Conservation (phyloP, 768 basidiomycete genomes). For the Boletus sensibilis region DNA sequence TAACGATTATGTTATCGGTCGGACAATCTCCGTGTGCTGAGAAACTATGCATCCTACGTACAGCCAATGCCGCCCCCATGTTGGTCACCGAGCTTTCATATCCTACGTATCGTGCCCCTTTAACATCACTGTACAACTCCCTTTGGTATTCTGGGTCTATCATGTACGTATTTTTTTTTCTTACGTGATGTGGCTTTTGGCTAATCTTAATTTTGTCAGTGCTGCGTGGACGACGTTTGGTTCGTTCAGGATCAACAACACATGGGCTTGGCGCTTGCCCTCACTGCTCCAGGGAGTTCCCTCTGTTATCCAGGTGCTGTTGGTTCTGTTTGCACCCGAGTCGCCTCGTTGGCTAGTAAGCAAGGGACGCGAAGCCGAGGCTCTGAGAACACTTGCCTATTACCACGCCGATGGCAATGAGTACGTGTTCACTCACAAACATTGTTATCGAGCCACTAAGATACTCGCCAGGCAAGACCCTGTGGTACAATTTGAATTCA, state of each 20-base stretch:
- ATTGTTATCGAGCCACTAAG: background rate
- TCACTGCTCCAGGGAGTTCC: constrained; percentile 72
- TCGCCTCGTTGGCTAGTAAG: constrained; percentile 80
- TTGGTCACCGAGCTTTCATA: constrained; percentile 82
- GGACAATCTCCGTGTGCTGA: background rate
- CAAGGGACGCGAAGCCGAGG: constrained; percentile 70
- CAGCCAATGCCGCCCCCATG: constrained; percentile 74
- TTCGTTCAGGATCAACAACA: constrained; percentile 63
- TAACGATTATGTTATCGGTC: background rate
- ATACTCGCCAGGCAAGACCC: constrained; percentile 47
- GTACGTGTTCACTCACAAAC: constrained; percentile 29
- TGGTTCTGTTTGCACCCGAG: constrained; percentile 75
- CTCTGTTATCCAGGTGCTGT: constrained; percentile 59
- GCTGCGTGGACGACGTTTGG: constrained; percentile 85
- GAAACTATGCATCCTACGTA: background rate
- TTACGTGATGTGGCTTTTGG: background rate
- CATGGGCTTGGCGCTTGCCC: constrained; percentile 83
- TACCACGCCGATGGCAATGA: constrained; percentile 80
- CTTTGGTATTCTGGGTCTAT: constrained; percentile 89
- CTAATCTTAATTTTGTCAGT: constrained; percentile 26
- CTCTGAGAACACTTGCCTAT: constrained; percentile 67
- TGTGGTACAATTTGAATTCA: constrained; percentile 69
- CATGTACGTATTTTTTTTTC: constrained; percentile 42
- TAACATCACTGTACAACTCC: constrained; percentile 79
- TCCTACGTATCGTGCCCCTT: constrained; percentile 72